phyloP scores from a whole-genome alignment of 768 basidiomycete species.

The Lactarius evosmus region DNA sequence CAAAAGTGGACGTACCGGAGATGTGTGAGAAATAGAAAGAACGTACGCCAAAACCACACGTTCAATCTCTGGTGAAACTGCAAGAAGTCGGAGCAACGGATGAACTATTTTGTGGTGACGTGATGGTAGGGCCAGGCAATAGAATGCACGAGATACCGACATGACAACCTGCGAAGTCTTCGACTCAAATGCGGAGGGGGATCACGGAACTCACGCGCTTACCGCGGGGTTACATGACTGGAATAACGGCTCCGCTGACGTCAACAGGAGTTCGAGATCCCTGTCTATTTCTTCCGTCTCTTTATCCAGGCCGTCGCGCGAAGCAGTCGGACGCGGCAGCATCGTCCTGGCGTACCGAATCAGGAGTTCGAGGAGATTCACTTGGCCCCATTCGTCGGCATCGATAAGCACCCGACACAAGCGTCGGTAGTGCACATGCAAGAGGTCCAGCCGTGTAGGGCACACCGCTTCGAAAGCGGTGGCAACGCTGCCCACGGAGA shows the following conservation, averaged over 20 bases:
- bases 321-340: slow-evolving; percentile 59
- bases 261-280: slow-evolving; percentile 74
- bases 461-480: slow-evolving; percentile 87
- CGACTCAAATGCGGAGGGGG: background rate
- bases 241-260: slow-evolving; percentile 71
- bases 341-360: slow-evolving; percentile 80
- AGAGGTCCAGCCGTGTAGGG: slow-evolving; percentile 78
- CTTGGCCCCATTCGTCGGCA: slow-evolving; percentile 96
- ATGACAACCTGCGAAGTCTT: slow-evolving; percentile 62
- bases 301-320: slow-evolving; percentile 33
- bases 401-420: slow-evolving; percentile 83
- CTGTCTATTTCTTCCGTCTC: slow-evolving; percentile 65
- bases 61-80: slow-evolving; percentile 66
- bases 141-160: slow-evolving; percentile 68
- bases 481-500: slow-evolving; percentile 83
- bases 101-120: slow-evolving; percentile 55
- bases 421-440: slow-evolving; percentile 86
- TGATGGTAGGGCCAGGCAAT: slow-evolving; percentile 64
- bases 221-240: slow-evolving; percentile 88
- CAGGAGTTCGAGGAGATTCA: slow-evolving; percentile 72
- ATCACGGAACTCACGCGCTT: slow-evolving; percentile 30
- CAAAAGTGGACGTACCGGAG: slow-evolving; percentile 52
- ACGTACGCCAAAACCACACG: slow-evolving; percentile 73
- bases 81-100: slow-evolving; percentile 73
- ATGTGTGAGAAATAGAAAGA: slow-evolving; percentile 55